These are phyloP conservation scores for Neofusicoccum laricinum DNA, from an alignment of 2,329 filamentous ascomycete genomes.

Conservation along the genomic window DNA sequence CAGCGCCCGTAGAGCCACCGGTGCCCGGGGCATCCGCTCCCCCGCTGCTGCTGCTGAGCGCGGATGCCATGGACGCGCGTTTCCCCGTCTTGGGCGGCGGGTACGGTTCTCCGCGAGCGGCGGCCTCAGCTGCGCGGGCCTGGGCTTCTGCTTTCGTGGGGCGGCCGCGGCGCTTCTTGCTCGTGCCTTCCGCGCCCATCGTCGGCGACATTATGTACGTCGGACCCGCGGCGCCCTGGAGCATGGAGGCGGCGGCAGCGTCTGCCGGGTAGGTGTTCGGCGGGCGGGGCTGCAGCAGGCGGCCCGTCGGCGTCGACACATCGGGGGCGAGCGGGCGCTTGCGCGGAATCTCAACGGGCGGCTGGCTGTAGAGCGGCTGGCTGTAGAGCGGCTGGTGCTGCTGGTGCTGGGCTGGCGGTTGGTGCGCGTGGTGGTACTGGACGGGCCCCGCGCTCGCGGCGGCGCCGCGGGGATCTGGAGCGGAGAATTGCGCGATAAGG, in stretches of 20 bases:
- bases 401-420: constrained; percentile 19
- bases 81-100: constrained; percentile 34
- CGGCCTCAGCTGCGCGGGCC: constrained; percentile 41
- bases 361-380: constrained; percentile 25
- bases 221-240: constrained; percentile 23
- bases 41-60: constrained; percentile 3
- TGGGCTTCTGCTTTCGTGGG: constrained; percentile 48
- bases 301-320: constrained; percentile 33
- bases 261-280: constrained; percentile 33
- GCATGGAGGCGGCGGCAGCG: constrained; percentile 22
- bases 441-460: constrained; percentile 14
- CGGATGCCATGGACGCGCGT: constrained; percentile 21
- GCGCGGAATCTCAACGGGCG: constrained; percentile 32
- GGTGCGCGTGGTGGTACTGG: constrained; percentile 22
- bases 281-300: constrained; percentile 46
- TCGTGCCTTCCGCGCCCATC: constrained; percentile 31
- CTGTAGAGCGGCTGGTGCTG: constrained; percentile 25
- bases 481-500: constrained; percentile 25
- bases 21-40: constrained; percentile 23
- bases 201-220: constrained; percentile 28
- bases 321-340: constrained; percentile 35
- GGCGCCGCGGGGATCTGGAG: constrained; percentile 18
- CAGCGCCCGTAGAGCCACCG: constrained; percentile 2
- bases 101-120: constrained; percentile 38
- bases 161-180: constrained; percentile 48